Conservation (phyloP, 331 rosid genomes). For the Acacia pycnantha region DNA sequence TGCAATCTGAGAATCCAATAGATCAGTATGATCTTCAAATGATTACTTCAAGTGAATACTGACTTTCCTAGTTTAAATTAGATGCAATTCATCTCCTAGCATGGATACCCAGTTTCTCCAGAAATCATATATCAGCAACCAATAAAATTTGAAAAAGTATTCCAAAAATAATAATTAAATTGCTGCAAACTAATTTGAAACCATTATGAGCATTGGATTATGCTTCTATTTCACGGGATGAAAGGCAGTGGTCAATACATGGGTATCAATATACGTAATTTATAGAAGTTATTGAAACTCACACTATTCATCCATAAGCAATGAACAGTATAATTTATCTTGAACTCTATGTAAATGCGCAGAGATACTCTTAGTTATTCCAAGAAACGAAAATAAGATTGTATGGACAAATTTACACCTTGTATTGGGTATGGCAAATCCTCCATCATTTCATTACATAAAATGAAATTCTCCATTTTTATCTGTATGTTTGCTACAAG, state of each 20-base stretch:
- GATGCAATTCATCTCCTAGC: background rate
- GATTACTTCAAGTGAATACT: background rate
- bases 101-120: background rate
- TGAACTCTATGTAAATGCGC: background rate
- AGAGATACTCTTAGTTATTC: too few species aligned
- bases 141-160: background rate
- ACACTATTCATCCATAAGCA: too few species aligned
- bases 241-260: conserved; percentile 6
- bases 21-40: background rate
- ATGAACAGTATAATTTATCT: background rate
- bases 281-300: background rate
- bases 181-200: background rate
- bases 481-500: background rate
- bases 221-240: background rate
- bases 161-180: background rate
- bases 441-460: background rate
- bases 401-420: conserved; percentile 7
- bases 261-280: too few species aligned
- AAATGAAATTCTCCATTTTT: background rate
- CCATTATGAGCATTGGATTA: background rate
- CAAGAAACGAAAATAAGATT: too few species aligned
- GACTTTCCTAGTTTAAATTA: background rate
- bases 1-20: conserved; percentile 35
- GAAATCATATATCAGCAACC: background rate
- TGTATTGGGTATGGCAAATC: background rate